These are phyloP conservation scores for Orbilia brochopaga DNA, from an alignment of 2,329 filamentous ascomycete genomes.

Conservation along the genomic window DNA sequence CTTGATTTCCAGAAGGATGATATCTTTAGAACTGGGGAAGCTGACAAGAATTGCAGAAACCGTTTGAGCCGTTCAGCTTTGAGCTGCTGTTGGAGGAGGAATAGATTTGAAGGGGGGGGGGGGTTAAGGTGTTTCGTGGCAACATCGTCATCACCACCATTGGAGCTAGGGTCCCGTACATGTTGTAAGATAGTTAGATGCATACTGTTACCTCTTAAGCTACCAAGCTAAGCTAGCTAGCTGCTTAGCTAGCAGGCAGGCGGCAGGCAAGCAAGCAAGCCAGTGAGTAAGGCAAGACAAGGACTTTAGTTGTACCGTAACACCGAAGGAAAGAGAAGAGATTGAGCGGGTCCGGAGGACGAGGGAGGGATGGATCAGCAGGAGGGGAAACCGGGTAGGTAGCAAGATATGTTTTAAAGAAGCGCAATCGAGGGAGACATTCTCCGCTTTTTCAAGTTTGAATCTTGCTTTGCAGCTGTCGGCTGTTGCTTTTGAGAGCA, in stretches of 20 bases:
- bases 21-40: not conserved
- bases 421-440: not conserved
- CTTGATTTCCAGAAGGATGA: no score
- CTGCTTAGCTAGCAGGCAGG: no score
- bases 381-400: not conserved
- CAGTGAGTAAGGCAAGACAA: no score
- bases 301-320: no score
- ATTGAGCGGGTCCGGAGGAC: not conserved
- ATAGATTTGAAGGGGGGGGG: conserved; percentile 59
- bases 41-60: conserved; percentile 60
- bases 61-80: conserved; percentile 90
- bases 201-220: not conserved
- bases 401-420: not conserved
- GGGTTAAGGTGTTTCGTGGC: conserved; percentile 60
- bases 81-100: conserved; percentile 83
- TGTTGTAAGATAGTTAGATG: not conserved
- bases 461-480: no score
- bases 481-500: no score
- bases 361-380: not conserved
- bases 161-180: no score
- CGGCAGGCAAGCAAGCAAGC: no score
- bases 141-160: not conserved
- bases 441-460: no score
- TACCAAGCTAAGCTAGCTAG: no score
- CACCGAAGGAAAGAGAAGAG: not conserved